Base-by-base conservation (phyloP, 2,329 filamentous ascomycete genomes). In the Ophiocordyceps camponoti-saundersi region DNA sequence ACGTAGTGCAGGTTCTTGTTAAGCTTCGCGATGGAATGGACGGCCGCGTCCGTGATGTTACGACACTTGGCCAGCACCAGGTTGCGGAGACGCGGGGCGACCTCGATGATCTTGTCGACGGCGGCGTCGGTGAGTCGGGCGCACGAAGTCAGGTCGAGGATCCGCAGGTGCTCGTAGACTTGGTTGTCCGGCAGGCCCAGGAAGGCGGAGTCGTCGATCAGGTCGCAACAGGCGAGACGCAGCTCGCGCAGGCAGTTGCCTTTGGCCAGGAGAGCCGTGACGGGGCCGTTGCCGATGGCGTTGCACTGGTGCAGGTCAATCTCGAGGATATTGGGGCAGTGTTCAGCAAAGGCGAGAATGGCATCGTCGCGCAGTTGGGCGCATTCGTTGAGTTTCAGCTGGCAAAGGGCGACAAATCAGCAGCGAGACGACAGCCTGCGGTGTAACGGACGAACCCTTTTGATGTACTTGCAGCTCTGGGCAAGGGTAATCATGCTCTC, bases 1-100 rank as follows among this genome's bases (percentile, higher is more conserved):
- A 98, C 82, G 61, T 95, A 96, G 63, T 98, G 92, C 47, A 98
- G 68, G 56, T 96, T 98, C 70, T 95, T 96, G 51, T 89, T 88
- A 4, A 98, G 73, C 55, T 78, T 82, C 48, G 88, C 82, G 52
- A 98, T 96, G 48, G 89, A 82, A 55, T 83, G 72, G 10, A 98
- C 88, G 10, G 90, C 82, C 44, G 77, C 75, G 64, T 98, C 90
- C 2, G 92, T 96, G 57, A 98, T 85, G 57, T 89, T 82, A 52
- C 84, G 79, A 64, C 92, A 98, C 66, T 98, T 98, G 52, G 89
- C 87, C 16, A 98, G 74, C 6, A 98, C 89, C 3, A 98, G 71
- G 59, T 96, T 96, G 46, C 92, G 82, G 46, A 98, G 72, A 12
- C 89, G 80, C 6, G 92, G 92, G 4, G 92, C 89, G 2, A 82